Percentiles rank a stretch among this genome's conserved stretches.
phyloP scores from a whole-genome alignment of 768 basidiomycete species.

The Coprinellus aureogranulatus region DNA sequence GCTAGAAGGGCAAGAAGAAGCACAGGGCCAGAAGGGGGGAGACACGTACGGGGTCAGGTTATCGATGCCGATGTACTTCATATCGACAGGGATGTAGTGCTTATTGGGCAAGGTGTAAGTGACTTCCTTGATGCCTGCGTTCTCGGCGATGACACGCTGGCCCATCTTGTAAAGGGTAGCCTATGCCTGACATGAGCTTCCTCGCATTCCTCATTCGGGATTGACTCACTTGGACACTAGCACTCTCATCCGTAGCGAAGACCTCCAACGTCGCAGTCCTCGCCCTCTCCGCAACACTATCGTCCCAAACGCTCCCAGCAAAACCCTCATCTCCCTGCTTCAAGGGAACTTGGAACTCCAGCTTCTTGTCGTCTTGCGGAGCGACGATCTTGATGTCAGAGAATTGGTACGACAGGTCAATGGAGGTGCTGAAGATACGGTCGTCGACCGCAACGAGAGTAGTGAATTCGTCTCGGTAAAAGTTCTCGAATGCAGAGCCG shows the following conservation, averaged over 20 bases:
- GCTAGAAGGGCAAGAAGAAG: not conserved
- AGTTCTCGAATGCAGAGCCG: constrained; percentile 81
- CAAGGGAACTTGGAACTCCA: constrained; percentile 46
- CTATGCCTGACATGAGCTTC: constrained; percentile 33
- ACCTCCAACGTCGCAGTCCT: constrained; percentile 68
- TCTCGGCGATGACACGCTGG: constrained; percentile 65
- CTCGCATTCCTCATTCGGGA: no score
- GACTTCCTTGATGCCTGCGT: constrained; percentile 55
- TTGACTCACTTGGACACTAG: constrained; percentile 77
- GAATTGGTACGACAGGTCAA: constrained; percentile 76
- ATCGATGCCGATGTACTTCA: constrained; percentile 69
- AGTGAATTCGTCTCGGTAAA: constrained; percentile 85
- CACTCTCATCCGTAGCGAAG: constrained; percentile 87
- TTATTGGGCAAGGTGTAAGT: constrained; percentile 87
- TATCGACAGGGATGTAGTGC: constrained; percentile 89
- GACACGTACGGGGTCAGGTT: constrained; percentile 61
- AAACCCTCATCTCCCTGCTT: constrained; percentile 31
- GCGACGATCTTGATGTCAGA: constrained; percentile 41
- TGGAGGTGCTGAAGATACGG: constrained; percentile 84
- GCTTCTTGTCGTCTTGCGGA: constrained; percentile 51
- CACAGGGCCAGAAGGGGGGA: not conserved
- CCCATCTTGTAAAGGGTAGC: constrained; percentile 93
- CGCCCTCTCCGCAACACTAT: constrained; percentile 49
- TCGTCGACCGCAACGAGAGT: constrained; percentile 82
- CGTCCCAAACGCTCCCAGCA: constrained; percentile 58